phyloP scores from a whole-genome alignment of 2,329 filamentous ascomycete genomes.

The Alternaria burnsii region DNA sequence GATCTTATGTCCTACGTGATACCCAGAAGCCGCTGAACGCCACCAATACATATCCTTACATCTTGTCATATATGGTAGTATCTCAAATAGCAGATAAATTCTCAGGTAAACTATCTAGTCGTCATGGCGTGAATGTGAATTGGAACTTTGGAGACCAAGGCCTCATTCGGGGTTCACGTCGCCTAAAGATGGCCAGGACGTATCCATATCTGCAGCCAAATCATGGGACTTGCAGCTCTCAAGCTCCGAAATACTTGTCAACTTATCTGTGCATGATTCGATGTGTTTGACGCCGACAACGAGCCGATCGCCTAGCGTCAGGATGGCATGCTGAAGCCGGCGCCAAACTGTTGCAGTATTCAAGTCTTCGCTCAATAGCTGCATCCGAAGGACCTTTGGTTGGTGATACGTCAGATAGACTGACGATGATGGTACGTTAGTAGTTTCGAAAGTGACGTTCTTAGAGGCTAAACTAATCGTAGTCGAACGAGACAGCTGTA shows the following conservation, averaged over 20 bases:
- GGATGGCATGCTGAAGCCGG: not conserved
- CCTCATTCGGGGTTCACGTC: not conserved
- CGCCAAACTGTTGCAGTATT: not conserved
- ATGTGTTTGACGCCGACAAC: not conserved
- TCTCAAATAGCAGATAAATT: not conserved
- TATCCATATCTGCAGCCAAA: not conserved
- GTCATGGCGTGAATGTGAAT: not conserved
- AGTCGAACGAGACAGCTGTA: not conserved
- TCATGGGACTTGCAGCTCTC: not conserved
- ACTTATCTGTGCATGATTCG: not conserved
- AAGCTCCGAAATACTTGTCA: not conserved
- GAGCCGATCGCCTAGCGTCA: not conserved
- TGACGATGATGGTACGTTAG: not conserved
- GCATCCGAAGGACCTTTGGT: not conserved
- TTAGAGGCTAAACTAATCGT: not conserved
- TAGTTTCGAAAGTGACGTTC: not conserved
- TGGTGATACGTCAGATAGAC: not conserved
- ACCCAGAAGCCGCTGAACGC: constrained; percentile 9
- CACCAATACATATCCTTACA: constrained; percentile 1
- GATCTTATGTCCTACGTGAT: constrained; percentile 5
- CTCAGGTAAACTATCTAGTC: not conserved
- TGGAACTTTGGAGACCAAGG: not conserved
- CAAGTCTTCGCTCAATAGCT: not conserved
- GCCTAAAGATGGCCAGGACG: not conserved
- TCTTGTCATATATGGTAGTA: not conserved